phyloP scores from a whole-genome alignment of 2,329 filamentous ascomycete genomes.

The Trichoderma aggressivum region DNA sequence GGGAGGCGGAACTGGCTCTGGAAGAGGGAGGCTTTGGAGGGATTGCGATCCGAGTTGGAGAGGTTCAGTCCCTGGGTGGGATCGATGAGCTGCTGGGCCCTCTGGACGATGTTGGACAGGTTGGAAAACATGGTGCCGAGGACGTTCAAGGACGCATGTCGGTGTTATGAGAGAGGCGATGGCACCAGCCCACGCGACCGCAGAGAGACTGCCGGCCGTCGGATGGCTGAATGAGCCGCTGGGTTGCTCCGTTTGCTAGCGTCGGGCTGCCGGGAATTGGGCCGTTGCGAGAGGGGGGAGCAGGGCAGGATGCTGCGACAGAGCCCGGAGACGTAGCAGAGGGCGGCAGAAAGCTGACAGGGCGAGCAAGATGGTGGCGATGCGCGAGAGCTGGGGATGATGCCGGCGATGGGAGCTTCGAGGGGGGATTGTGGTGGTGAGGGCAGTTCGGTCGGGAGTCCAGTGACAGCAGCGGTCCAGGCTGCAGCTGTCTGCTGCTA shows the following conservation, averaged over 20 bases:
- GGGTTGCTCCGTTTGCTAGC: not conserved
- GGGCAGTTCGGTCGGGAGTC: not conserved
- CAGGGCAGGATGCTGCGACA: not conserved
- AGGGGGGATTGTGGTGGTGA: slow-evolving; percentile 3
- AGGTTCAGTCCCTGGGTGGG: slow-evolving; percentile 73
- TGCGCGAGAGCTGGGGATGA: not conserved
- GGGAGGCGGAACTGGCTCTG: slow-evolving; percentile 95
- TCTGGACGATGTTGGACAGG: slow-evolving; percentile 80
- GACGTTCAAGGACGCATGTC: slow-evolving; percentile 39
- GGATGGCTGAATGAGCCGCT: not conserved
- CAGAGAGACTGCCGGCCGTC: slow-evolving; percentile 15
- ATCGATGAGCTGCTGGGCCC: slow-evolving; percentile 93
- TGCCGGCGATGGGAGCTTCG: not conserved
- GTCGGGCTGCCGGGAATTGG: slow-evolving; percentile 14
- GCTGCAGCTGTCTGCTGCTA: slow-evolving; percentile 3
- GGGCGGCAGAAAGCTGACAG: not conserved
- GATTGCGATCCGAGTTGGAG: slow-evolving; percentile 71
- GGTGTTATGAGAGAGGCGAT: slow-evolving; percentile 23
- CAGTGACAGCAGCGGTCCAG: slow-evolving; percentile 8
- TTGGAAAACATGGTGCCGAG: slow-evolving; percentile 55
- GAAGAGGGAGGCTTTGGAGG: slow-evolving; percentile 89
- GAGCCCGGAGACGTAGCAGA: not conserved
- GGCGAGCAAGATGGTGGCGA: not conserved
- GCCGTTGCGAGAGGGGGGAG: not conserved
- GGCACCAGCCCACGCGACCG: slow-evolving; percentile 12